phyloP scores from a whole-genome alignment of 768 basidiomycete genomes.

The Agaricus subrufescens region DNA sequence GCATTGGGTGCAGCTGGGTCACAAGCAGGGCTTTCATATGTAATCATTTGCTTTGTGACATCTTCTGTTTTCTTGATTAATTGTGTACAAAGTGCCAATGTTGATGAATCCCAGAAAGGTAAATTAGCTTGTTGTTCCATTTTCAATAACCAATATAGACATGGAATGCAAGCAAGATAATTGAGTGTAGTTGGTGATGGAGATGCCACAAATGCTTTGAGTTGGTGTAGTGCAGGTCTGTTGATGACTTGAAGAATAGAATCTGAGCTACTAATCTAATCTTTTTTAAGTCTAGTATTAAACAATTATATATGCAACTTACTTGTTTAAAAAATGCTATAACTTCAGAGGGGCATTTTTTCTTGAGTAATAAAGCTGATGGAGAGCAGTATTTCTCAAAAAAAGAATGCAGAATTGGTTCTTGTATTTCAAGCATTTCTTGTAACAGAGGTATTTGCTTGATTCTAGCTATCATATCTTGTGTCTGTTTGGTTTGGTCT shows the following conservation, averaged over 20 bases:
- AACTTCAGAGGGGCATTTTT: background rate
- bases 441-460: too few species aligned
- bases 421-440: too few species aligned
- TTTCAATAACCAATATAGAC: too few species aligned
- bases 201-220: constrained; percentile 27
- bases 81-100: too few species aligned
- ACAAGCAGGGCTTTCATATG: too few species aligned
- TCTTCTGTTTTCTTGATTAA: too few species aligned
- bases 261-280: background rate
- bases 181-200: background rate
- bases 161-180: background rate
- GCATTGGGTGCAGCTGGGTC: too few species aligned
- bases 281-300: background rate
- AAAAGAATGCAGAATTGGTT: background rate
- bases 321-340: background rate
- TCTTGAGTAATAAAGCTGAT: background rate
- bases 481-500: too few species aligned
- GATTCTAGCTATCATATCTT: too few species aligned
- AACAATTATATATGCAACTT: background rate
- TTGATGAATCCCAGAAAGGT: too few species aligned
- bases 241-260: background rate
- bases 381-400: background rate
- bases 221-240: constrained; percentile 21
- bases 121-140: too few species aligned
- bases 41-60: too few species aligned